Base-by-base conservation (phyloP, 2,329 filamentous ascomycete species). In the Oidium heveae region DNA sequence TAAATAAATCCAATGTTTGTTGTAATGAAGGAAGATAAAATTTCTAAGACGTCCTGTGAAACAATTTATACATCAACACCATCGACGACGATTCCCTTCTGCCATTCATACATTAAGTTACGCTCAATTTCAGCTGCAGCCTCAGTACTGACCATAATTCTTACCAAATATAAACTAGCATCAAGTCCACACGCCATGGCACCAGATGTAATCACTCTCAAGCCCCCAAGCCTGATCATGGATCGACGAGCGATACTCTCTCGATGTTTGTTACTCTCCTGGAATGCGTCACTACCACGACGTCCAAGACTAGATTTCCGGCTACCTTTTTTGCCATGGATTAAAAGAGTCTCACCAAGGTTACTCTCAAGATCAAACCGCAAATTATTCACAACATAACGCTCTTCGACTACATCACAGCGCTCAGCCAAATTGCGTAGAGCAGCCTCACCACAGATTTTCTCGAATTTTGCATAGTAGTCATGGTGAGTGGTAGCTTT, bases 371-470 rank as follows among this genome's bases (percentile, higher is more conserved):
- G 72, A 62, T 91, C 85, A 67, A 89, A 93, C 61, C 86, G 82
- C 57, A 87, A 80, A 69, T 93, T 91, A 74, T 93, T 93, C 66
- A 93, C 86, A 20, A 93, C 85, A 65, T 91, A 93, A 64, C 85
- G 76, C 59, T 85, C 81, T 64, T 91, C 84, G 63, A 89, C 75
- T 59, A 91, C 82, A 64, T 91, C 84, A 62, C 84, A 86, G 64
- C 84, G 80, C 70, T 87, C 82, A 55, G 78, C 75, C 60, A 83
- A 72, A 66, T 84, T 79, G 58, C 79, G 74, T 56, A 77, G 76
- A 49, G 82, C 76, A 51, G 79, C 77, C 59, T 85, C 79, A 66
- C 82, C 84, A 72, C 83, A 87, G 61, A 87, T 69, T 62, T 80
- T 87, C 72, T 91, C 86, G 64, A 93, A 79, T 60, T 77, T 82